phyloP scores from a whole-genome alignment of 257 asterid genomes.

The Anisodus acutangulus region DNA sequence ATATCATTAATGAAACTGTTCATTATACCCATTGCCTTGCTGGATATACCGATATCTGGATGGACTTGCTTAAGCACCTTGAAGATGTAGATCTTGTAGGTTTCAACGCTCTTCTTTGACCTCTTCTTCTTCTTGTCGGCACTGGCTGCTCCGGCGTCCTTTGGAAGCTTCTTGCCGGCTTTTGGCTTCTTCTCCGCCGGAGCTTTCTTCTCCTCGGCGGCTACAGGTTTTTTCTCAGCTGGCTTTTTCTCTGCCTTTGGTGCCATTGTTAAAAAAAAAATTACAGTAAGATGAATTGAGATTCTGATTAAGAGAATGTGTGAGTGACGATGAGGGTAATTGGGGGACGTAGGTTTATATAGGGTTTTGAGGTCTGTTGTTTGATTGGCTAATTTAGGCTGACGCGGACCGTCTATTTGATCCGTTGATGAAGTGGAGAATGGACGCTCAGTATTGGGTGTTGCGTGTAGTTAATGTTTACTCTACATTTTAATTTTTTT shows the following conservation, averaged over 20 bases:
- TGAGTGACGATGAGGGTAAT: fast-evolving
- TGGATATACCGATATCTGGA: constrained; percentile 4
- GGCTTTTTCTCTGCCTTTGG: constrained; percentile 24
- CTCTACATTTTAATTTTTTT: no score
- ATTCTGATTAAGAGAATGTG: not conserved
- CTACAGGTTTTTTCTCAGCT: constrained; percentile 15
- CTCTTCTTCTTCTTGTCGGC: constrained; percentile 7
- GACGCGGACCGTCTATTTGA: not conserved
- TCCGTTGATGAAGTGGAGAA: not conserved
- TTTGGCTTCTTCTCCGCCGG: constrained; percentile 13
- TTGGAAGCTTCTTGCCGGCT: not conserved
- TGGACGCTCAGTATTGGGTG: not conserved
- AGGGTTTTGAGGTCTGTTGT: not conserved
- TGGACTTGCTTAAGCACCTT: constrained; percentile 3
- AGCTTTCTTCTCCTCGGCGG: not conserved
- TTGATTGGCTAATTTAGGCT: not conserved
- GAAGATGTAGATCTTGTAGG: constrained; percentile 12
- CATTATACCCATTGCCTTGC: constrained; percentile 10
- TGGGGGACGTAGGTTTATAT: not conserved
- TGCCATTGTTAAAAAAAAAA: not conserved
- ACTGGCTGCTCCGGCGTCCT: not conserved
- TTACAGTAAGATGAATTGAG: no score
- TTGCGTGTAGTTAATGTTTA: no score
- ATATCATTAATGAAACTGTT: constrained; percentile 17
- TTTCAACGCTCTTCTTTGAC: constrained; percentile 11